Percentiles rank a stretch among this genome's conserved stretches.
These are phyloP conservation scores for Clitocybe nebularis DNA, from an alignment of 1,284 basidiomycete genomes.

Conservation along the genomic window DNA sequence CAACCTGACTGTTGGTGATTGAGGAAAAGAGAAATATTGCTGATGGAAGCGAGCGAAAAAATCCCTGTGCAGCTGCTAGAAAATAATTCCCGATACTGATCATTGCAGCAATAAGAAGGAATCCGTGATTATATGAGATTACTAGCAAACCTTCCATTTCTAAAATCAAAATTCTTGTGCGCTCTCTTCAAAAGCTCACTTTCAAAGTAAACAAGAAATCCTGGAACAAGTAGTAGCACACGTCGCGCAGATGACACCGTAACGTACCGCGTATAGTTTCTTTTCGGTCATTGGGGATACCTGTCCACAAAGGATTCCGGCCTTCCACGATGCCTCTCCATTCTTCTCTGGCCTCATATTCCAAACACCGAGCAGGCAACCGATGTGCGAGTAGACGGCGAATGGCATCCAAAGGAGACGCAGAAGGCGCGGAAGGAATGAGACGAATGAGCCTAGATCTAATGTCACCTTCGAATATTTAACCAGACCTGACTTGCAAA, in stretches of 20 bases:
- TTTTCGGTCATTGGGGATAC: conserved; percentile 89
- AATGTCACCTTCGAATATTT: conserved; percentile 58
- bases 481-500: too few relatives aligned
- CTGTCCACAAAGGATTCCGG: conserved; percentile 77
- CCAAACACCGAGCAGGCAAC: conserved; percentile 63
- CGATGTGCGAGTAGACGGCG: conserved; percentile 78
- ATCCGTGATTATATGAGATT: conserved; percentile 5
- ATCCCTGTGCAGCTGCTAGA: conserved; percentile 78
- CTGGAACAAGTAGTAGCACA: conserved; percentile 32
- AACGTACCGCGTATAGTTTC: conserved; percentile 78
- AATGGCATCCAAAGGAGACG: conserved; percentile 66
- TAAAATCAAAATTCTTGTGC: conserved; percentile 89
- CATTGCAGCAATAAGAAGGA: conserved; percentile 8
- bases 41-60: conserved; percentile 88
- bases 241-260: background rate
- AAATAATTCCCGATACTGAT: conserved; percentile 89
- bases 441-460: conserved; percentile 79
- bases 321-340: conserved; percentile 96
- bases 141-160: conserved; percentile 66
- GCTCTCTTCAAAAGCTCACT: conserved; percentile 82
- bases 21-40: conserved; percentile 96
- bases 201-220: conserved; percentile 89
- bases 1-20: conserved; percentile 73
- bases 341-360: conserved; percentile 79
- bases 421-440: conserved; percentile 60